Conservation (phyloP, 805 yeast species). For the Yamadazyma laniorum region DNA sequence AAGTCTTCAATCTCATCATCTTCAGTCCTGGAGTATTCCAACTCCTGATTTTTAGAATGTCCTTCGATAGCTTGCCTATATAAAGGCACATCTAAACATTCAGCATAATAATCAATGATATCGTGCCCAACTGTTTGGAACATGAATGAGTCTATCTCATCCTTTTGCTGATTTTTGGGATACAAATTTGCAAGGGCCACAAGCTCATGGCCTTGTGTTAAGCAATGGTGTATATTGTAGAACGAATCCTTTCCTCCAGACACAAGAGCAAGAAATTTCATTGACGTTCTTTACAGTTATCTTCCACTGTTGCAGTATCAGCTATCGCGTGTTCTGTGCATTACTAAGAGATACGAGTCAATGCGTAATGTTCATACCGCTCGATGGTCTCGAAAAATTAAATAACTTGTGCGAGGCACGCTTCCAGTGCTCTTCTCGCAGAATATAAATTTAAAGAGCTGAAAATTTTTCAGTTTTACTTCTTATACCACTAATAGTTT, state of each 20-base stretch:
- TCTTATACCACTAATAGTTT: slow-evolving; percentile 5
- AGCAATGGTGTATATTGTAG: slow-evolving; percentile 82
- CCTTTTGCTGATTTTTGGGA: slow-evolving; percentile 31
- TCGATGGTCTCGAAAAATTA: too few relatives aligned
- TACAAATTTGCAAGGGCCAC: slow-evolving; percentile 81
- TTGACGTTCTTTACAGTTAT: too few relatives aligned
- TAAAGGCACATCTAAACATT: slow-evolving; percentile 78
- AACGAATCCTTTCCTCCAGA: slow-evolving; percentile 98
- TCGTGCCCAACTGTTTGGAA: slow-evolving; percentile 97
- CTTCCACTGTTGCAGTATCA: too few relatives aligned
- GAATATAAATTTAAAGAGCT: slow-evolving; percentile 6
- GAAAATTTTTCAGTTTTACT: slow-evolving; percentile 15
- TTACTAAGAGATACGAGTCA: too few relatives aligned
- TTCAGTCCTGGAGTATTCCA: slow-evolving; percentile 67
- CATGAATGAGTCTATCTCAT: slow-evolving; percentile 92
- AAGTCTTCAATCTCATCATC: slow-evolving; percentile 90
- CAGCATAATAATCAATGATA: slow-evolving; percentile 59
- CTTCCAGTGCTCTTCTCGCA: too few relatives aligned
- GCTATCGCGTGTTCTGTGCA: too few relatives aligned
- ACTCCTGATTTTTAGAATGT: slow-evolving; percentile 54
- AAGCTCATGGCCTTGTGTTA: slow-evolving; percentile 81
- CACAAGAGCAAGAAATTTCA: slow-evolving; percentile 90
- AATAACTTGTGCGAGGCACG: too few relatives aligned
- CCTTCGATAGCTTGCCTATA: slow-evolving; percentile 68
- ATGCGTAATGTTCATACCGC: too few relatives aligned